Evolutionary conservation across 2,329 filamentous ascomycete genomes (phyloP), one percentile per base, ranked within the genome.

Genomic region (Reticulascus tulasneorum): DNA sequence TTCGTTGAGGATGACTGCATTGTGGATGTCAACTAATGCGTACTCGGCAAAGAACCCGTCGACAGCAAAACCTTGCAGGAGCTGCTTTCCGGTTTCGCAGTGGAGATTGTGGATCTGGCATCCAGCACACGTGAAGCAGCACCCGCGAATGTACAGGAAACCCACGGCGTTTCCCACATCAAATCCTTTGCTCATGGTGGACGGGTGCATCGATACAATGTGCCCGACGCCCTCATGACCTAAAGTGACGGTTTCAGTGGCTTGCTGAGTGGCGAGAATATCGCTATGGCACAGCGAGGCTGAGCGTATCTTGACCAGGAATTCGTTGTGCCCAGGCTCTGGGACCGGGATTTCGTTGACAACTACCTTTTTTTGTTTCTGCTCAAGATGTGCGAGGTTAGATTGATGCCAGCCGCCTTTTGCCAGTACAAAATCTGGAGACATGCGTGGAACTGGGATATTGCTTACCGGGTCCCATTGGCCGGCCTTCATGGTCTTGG

Each of bases 41-140:
- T 72, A 72, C 48, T 72, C 66, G 15, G 60, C 57, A 38, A 73
- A 73, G 45, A 59, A 69, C 1, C 69, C 69, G 42, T 67, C 62
- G 0, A 49, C 55, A 1, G 49, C 55, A 26, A 71, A 66, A 5
- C 69, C 69, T 29, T 63, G 60, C 15, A 69, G 50, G 23, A 55
- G 51, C n/a, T 59, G 56, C 7, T 59, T 59, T 8, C 59, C 58
- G 6, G 50, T 58, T 33, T 60, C 52, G 48, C 64, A 68, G 30
- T 51, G 54, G 29, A 61, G 38, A 39, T 69, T 67, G 43, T 68
- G 65, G 3, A 66, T 49, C 53, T 58, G 53, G 51, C 69, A 73
- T 10, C 64, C 66, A 15, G 63, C 56, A 47, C 69, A 73, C 34
- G 63, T 60, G 40, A 67, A 66, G 45, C 69, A 71, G 41, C 59